phyloP scores from a whole-genome alignment of 2,329 filamentous ascomycete genomes.

The Karstenula rhodostoma region DNA sequence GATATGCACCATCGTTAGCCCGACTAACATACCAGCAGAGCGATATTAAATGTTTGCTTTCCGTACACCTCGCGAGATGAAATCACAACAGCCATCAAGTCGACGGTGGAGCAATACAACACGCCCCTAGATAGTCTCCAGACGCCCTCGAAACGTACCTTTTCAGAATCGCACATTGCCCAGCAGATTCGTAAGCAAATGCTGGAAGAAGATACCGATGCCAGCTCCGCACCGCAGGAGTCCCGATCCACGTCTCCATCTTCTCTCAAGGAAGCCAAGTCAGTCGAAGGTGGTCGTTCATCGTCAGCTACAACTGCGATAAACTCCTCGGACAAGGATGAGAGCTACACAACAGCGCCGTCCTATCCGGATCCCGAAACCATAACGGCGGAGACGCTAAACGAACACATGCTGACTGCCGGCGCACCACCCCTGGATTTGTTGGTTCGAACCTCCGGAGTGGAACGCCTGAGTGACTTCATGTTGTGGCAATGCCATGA shows the following conservation, averaged over 20 bases:
- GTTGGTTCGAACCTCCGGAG: constrained; percentile 89
- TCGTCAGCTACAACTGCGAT: constrained; percentile 51
- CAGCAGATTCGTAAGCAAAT: constrained; percentile 74
- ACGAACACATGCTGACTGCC: constrained; percentile 86
- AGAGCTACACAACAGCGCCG: constrained; percentile 22
- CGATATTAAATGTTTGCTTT: constrained; percentile 92
- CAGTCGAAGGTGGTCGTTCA: constrained; percentile 36
- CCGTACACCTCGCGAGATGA: constrained; percentile 96
- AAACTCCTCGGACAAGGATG: constrained; percentile 46
- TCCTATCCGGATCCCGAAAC: constrained; percentile 77
- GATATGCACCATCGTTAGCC: background rate
- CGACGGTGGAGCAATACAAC: constrained; percentile 87
- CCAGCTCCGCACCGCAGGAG: constrained; percentile 31
- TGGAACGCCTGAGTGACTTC: constrained; percentile 92
- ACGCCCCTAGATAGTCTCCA: constrained; percentile 68
- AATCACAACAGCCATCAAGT: constrained; percentile 87
- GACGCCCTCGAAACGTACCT: constrained; percentile 68
- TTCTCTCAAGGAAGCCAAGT: constrained; percentile 47
- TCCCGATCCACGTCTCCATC: constrained; percentile 45
- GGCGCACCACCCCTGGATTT: constrained; percentile 88
- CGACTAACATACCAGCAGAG: constrained; percentile 48
- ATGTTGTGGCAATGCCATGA: constrained; percentile 99
- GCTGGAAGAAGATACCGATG: constrained; percentile 51
- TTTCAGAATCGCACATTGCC: constrained; percentile 87
- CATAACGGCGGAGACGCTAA: constrained; percentile 84